Conservation (phyloP, 495 filamentous ascomycete genomes). For the Annulohypoxylon moriforme region DNA sequence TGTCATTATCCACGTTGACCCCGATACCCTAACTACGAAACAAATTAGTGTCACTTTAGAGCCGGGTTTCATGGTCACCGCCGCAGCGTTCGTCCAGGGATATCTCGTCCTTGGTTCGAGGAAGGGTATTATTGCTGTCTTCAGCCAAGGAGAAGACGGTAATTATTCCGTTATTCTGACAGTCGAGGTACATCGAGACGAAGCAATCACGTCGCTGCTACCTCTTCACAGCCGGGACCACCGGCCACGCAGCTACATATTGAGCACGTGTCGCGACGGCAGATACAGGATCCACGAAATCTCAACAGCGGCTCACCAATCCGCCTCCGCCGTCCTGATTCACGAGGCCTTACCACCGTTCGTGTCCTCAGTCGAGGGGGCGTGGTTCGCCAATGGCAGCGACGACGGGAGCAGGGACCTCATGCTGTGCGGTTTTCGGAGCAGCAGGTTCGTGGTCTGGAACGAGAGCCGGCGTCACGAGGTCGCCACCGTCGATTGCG, state of each 20-base stretch:
- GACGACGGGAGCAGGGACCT: slow-evolving; percentile 60
- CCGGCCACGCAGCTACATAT: slow-evolving; percentile 53
- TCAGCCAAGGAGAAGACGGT: slow-evolving; percentile 47
- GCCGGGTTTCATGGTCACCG: slow-evolving; percentile 54
- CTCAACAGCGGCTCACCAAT: background rate
- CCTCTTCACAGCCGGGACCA: slow-evolving; percentile 46
- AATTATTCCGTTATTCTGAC: slow-evolving; percentile 46
- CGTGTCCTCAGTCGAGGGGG: slow-evolving; percentile 74
- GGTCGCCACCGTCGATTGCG: slow-evolving; percentile 77
- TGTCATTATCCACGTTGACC: slow-evolving; percentile 35
- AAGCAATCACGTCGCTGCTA: slow-evolving; percentile 76
- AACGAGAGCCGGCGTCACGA: slow-evolving; percentile 75
- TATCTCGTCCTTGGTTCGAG: slow-evolving; percentile 77
- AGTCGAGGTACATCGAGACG: slow-evolving; percentile 64
- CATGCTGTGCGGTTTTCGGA: slow-evolving; percentile 81
- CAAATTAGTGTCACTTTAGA: slow-evolving; percentile 41
- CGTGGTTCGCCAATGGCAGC: slow-evolving; percentile 64
- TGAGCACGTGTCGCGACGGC: slow-evolving; percentile 82
- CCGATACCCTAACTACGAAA: slow-evolving; percentile 29
- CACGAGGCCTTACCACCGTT: slow-evolving; percentile 67
- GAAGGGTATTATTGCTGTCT: slow-evolving; percentile 68
- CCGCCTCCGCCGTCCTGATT: slow-evolving; percentile 45
- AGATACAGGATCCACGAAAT: slow-evolving; percentile 70
- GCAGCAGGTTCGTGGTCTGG: slow-evolving; percentile 81
- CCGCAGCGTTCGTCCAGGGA: slow-evolving; percentile 50